phyloP scores from a whole-genome alignment of 2,329 filamentous ascomycete genomes.

The Davidsoniella neocaledoniae region DNA sequence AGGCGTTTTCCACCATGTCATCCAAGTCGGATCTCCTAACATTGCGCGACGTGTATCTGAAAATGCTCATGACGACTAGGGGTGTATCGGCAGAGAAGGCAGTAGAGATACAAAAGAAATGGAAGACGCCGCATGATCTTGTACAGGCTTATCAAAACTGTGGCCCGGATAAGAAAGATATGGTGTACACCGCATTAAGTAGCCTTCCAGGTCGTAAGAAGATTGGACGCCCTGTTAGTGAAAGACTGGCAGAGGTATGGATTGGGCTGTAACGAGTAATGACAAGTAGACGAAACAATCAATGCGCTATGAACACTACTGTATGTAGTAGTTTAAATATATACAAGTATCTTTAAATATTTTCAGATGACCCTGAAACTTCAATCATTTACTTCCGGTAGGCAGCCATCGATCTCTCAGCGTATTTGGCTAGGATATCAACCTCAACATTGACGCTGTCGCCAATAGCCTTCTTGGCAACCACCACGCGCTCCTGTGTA shows the following conservation, averaged over 20 bases:
- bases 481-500: conserved; percentile 81
- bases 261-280: conserved; percentile 18
- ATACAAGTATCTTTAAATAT: conserved; percentile 1
- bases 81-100: conserved; percentile 65
- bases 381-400: conserved; percentile 26
- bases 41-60: conserved; percentile 57
- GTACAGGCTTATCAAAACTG: conserved; percentile 50
- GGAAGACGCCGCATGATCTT: conserved; percentile 56
- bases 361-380: neutral
- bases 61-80: conserved; percentile 71
- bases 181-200: conserved; percentile 41
- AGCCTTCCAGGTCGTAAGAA: conserved; percentile 51
- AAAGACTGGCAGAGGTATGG: conserved; percentile 59
- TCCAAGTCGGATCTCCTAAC: conserved; percentile 63
- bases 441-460: conserved; percentile 86
- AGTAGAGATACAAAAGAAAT: conserved; percentile 61
- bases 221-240: conserved; percentile 46
- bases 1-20: conserved; percentile 52
- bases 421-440: conserved; percentile 73
- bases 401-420: conserved; percentile 73
- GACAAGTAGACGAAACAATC: neutral
- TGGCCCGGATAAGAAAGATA: conserved; percentile 37
- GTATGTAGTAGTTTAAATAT: conserved; percentile 1
- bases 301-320: conserved; percentile 14
- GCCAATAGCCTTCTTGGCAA: conserved; percentile 59